Conservation (phyloP, 1,284 basidiomycete genomes). For the Trichosporon inkin region DNA sequence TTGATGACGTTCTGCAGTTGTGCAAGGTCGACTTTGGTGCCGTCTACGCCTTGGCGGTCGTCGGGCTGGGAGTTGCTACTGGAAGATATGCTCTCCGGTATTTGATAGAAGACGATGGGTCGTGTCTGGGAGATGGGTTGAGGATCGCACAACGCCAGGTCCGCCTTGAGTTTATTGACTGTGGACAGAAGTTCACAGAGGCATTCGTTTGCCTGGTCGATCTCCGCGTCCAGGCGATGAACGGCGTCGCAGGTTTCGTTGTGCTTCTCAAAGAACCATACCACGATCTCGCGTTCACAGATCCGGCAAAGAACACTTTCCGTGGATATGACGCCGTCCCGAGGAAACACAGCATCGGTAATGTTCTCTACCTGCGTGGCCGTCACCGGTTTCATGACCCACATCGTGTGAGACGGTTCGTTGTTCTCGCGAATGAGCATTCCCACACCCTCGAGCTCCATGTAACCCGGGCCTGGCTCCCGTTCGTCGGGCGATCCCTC, state of each 20-base stretch:
- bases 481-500: slow-evolving; percentile 40
- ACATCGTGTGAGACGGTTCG: slow-evolving; percentile 93
- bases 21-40: slow-evolving; percentile 71
- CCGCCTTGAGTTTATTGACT: slow-evolving; percentile 65
- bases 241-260: slow-evolving; percentile 98
- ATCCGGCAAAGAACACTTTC: slow-evolving; percentile 95
- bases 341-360: slow-evolving; percentile 58
- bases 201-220: slow-evolving; percentile 87
- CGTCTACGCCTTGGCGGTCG: slow-evolving; percentile 60
- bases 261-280: slow-evolving; percentile 99
- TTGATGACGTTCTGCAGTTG: slow-evolving; percentile 80
- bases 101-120: slow-evolving; percentile 66
- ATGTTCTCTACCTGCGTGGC: slow-evolving; percentile 42
- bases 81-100: slow-evolving; percentile 32
- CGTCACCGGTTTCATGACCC: slow-evolving; percentile 88
- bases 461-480: slow-evolving; percentile 59
- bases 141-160: slow-evolving; percentile 52
- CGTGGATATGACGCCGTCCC: slow-evolving; percentile 68
- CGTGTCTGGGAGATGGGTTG: slow-evolving; percentile 71
- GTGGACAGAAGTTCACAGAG: slow-evolving; percentile 79
- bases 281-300: slow-evolving; percentile 92
- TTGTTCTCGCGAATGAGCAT: slow-evolving; percentile 96
- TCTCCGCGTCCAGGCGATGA: slow-evolving; percentile 93
- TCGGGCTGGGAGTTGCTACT: slow-evolving; percentile 21
- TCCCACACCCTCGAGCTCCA: slow-evolving; percentile 93